These are phyloP conservation scores for Candida alai DNA, from an alignment of 805 yeast species.

Conservation along the genomic window DNA sequence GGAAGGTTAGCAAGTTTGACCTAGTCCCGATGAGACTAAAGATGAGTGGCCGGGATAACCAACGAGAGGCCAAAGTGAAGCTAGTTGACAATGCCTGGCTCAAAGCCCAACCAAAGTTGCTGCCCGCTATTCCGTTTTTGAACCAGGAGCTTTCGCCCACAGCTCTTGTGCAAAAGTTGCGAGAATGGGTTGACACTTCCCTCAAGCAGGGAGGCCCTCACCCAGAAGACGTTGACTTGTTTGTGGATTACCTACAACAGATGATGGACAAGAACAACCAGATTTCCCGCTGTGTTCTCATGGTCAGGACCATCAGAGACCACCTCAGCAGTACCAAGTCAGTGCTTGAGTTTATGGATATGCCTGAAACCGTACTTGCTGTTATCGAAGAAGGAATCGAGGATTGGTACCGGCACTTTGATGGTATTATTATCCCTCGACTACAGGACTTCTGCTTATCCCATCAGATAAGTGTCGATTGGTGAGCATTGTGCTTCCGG, in stretches of 20 bases:
- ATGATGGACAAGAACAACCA: constrained; percentile 15
- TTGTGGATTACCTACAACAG: constrained; percentile 17
- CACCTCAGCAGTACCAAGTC: constrained; percentile 5
- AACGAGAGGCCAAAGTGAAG: constrained; percentile 11
- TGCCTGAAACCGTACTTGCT: neutral
- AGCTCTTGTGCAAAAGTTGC: constrained; percentile 16
- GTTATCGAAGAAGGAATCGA: constrained; percentile 9
- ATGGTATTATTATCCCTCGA: constrained; percentile 1
- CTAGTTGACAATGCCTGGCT: constrained; percentile 22
- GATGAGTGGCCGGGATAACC: constrained; percentile 9
- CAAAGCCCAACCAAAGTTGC: constrained; percentile 12
- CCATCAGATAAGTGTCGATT: too few species aligned
- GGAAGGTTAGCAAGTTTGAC: constrained; percentile 21
- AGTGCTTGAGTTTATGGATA: neutral
- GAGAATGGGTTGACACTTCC: constrained; percentile 26
- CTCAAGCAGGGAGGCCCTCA: constrained; percentile 34
- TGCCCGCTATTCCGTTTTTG: constrained; percentile 14
- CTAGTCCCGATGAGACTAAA: constrained; percentile 26
- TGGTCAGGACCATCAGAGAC: constrained; percentile 11
- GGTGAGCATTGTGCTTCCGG: too few species aligned
- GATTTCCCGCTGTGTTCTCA: constrained; percentile 15
- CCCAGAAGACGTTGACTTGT: constrained; percentile 23
- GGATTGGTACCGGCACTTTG: constrained; percentile 10
- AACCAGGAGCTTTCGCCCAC: constrained; percentile 7
- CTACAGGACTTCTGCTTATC: constrained; percentile 2